Evolutionary conservation across 805 yeast species (phyloP).

Genomic region (Myxozyma sirexii): DNA sequence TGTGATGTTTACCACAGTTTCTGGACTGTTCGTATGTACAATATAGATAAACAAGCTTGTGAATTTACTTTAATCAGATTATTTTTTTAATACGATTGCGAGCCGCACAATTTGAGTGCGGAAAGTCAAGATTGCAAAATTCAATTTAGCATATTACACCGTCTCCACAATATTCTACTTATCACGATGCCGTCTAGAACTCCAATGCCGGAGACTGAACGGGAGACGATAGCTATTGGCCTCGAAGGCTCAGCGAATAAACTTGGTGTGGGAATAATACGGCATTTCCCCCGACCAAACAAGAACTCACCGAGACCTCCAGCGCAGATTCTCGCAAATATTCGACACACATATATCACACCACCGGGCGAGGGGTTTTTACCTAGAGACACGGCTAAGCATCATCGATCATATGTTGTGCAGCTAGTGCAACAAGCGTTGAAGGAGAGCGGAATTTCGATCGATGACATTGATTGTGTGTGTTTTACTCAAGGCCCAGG

Average conservation of each 20-base stretch:
- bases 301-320: slow-evolving; percentile 42
- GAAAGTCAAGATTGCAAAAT: background rate
- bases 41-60: background rate
- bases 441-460: slow-evolving; percentile 56
- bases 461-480: slow-evolving; percentile 51
- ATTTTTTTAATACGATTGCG: background rate
- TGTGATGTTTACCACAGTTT: no score
- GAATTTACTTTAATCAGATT: background rate
- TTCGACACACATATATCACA: slow-evolving; percentile 90
- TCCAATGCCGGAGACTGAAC: background rate
- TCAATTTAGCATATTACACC: background rate
- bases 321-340: slow-evolving; percentile 81
- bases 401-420: slow-evolving; percentile 93
- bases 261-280: slow-evolving; percentile 89
- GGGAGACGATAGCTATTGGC: slow-evolving; percentile 67
- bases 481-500: slow-evolving; percentile 99
- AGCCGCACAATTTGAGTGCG: slow-evolving; percentile 3
- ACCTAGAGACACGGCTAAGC: slow-evolving; percentile 96
- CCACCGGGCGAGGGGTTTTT: slow-evolving; percentile 99
- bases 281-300: slow-evolving; percentile 66
- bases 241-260: slow-evolving; percentile 97
- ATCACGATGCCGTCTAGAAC: slow-evolving; percentile 16
- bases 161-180: background rate
- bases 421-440: slow-evolving; percentile 70
- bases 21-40: background rate